Conservation (phyloP, 2,329 filamentous ascomycete genomes). For the Diaporthe batatas region DNA sequence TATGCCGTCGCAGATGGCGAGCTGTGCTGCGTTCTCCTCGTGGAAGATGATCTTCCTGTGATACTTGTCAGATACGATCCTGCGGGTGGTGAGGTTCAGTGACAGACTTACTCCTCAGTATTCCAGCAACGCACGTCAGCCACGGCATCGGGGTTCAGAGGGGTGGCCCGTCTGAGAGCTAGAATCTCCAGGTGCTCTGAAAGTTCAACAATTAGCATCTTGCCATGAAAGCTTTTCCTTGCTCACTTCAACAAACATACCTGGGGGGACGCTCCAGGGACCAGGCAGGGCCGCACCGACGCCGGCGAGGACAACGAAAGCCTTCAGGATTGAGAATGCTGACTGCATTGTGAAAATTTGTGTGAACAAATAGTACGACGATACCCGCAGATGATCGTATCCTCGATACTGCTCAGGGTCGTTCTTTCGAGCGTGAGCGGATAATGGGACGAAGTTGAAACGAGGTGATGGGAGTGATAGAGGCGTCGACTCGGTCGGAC, state of each 20-base stretch:
- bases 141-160: slow-evolving; percentile 58
- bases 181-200: slow-evolving; percentile 59
- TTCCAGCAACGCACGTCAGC: slow-evolving; percentile 57
- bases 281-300: slow-evolving; percentile 45
- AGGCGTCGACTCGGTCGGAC: slow-evolving; percentile 19
- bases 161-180: slow-evolving; percentile 54
- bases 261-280: slow-evolving; percentile 40
- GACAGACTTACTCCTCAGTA: slow-evolving; percentile 53
- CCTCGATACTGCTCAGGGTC: neutral
- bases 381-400: neutral
- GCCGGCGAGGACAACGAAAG: slow-evolving; percentile 51
- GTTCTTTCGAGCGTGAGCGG: neutral
- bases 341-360: slow-evolving; percentile 50
- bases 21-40: slow-evolving; percentile 71
- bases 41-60: slow-evolving; percentile 60
- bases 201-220: neutral
- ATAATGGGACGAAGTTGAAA: slow-evolving; percentile 28
- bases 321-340: slow-evolving; percentile 48
- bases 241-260: slow-evolving; percentile 4
- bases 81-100: neutral
- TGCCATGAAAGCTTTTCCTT: neutral
- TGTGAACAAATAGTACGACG: slow-evolving; percentile 7
- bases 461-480: slow-evolving; percentile 8
- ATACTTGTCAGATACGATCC: slow-evolving; percentile 29
- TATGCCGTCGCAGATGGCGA: slow-evolving; percentile 71